Evolutionary conservation across 2,329 filamentous ascomycete species (phyloP).

Genomic region (Cercospora sojina): DNA sequence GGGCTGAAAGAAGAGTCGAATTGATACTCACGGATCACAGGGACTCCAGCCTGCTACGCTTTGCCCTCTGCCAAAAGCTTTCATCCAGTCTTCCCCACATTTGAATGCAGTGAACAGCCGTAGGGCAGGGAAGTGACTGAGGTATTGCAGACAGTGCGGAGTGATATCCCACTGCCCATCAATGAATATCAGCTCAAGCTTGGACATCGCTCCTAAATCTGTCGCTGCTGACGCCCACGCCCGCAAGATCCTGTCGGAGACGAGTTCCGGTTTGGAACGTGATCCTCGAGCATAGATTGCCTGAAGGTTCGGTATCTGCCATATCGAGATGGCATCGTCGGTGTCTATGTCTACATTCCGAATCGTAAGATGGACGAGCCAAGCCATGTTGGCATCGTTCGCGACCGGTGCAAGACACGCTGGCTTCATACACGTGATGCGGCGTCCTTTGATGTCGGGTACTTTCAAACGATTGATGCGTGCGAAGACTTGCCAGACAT

Average conservation of each 20-base stretch:
- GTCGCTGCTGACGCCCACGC: constrained; percentile 27
- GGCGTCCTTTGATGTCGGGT: not conserved
- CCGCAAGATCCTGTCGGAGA: constrained; percentile 26
- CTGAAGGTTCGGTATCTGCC: constrained; percentile 14
- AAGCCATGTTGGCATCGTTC: constrained; percentile 4
- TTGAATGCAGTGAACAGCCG: constrained; percentile 17
- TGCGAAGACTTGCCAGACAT: constrained; percentile 14
- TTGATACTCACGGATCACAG: not conserved
- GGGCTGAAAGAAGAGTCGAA: not conserved
- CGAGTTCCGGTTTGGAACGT: not conserved
- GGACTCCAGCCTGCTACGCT: constrained; percentile 8
- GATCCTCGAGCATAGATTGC: constrained; percentile 18
- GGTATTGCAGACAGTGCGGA: constrained; percentile 16
- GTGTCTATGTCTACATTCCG: not conserved
- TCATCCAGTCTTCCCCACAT: not conserved
- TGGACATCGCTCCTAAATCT: constrained; percentile 18
- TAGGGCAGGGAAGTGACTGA: constrained; percentile 25
- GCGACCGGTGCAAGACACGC: not conserved
- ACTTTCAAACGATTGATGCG: not conserved
- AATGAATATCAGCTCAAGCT: constrained; percentile 25
- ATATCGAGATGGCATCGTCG: not conserved
- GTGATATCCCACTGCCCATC: constrained; percentile 17
- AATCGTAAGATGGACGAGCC: constrained; percentile 28
- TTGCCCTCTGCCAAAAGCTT: not conserved
- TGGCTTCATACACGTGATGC: constrained; percentile 1